phyloP scores from a whole-genome alignment of 2,329 filamentous ascomycete genomes.

The Fusarium keratoplasticum region DNA sequence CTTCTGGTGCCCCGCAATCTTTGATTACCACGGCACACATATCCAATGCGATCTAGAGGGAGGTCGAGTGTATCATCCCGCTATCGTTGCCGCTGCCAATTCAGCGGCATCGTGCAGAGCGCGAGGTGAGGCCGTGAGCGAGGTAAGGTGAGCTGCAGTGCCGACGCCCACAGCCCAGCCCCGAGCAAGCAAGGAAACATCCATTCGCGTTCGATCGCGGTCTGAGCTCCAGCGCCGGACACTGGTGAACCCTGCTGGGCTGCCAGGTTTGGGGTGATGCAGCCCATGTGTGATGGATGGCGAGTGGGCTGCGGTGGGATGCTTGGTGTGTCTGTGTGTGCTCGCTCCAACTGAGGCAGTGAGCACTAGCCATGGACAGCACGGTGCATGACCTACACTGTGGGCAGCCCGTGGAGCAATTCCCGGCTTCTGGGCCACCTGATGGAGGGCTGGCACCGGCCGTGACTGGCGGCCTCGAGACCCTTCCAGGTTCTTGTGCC shows the following conservation, averaged over 20 bases:
- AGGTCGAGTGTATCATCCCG: slow-evolving; percentile 22
- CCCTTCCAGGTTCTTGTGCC: slow-evolving; percentile 20
- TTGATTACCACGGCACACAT: slow-evolving; percentile 30
- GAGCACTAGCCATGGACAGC: slow-evolving; percentile 34
- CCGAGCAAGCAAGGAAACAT: slow-evolving; percentile 2
- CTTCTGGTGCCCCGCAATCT: slow-evolving; percentile 31
- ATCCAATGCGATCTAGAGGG: slow-evolving; percentile 24
- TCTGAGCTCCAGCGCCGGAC: slow-evolving; percentile 16
- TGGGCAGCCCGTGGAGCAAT: slow-evolving; percentile 26
- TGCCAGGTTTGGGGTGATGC: slow-evolving; percentile 15
- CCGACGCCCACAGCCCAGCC: slow-evolving; percentile 27
- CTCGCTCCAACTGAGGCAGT: slow-evolving; percentile 33
- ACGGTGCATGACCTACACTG: slow-evolving; percentile 35
- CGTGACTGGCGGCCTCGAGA: slow-evolving; percentile 40
- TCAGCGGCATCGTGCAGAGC: not conserved
- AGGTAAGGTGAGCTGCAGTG: slow-evolving; percentile 25
- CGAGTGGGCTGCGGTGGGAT: slow-evolving; percentile 17
- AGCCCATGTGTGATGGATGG: slow-evolving; percentile 31
- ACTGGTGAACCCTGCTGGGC: slow-evolving; percentile 30
- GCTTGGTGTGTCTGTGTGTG: not conserved
- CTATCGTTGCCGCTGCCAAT: slow-evolving; percentile 8
- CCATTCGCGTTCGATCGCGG: slow-evolving; percentile 15
- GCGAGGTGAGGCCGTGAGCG: not conserved
- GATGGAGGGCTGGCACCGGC: slow-evolving; percentile 39
- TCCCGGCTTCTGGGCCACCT: slow-evolving; percentile 23